Evolutionary conservation across 352 stramenopile genomes (phyloP).

Genomic region (Globisporangium carolinianum): DNA sequence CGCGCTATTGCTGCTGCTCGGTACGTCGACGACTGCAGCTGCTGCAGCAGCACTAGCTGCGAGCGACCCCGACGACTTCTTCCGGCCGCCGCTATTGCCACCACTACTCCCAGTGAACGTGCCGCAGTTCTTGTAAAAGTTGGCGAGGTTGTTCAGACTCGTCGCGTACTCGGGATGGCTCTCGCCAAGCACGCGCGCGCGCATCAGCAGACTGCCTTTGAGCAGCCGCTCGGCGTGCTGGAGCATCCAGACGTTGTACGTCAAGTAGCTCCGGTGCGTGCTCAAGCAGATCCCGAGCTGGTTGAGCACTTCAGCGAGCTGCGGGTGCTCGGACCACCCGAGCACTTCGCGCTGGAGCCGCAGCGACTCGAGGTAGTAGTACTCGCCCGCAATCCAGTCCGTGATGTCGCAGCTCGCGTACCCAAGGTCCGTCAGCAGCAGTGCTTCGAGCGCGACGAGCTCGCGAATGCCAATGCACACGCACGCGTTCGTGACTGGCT

Average conservation of each 20-base stretch:
- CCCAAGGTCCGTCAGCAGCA: conserved; percentile 67
- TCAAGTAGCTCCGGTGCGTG: conserved; percentile 57
- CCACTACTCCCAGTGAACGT: conserved; percentile 5
- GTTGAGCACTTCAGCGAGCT: conserved; percentile 77
- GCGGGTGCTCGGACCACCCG: conserved; percentile 62
- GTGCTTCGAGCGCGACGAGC: conserved; percentile 63
- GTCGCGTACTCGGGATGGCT: conserved; percentile 76
- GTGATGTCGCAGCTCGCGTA: conserved; percentile 75
- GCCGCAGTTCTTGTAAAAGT: conserved; percentile 78
- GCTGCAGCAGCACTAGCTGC: background rate
- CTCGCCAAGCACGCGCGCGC: conserved; percentile 60
- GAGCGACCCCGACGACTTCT: background rate
- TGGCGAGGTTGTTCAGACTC: conserved; percentile 78
- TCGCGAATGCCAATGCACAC: conserved; percentile 68
- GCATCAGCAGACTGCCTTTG: conserved; percentile 66
- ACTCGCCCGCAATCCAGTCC: conserved; percentile 69
- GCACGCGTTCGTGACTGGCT: conserved; percentile 30
- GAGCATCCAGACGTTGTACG: conserved; percentile 73
- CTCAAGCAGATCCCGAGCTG: conserved; percentile 76
- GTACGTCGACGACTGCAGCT: background rate
- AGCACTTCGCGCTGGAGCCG: conserved; percentile 75
- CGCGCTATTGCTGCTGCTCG: conserved; percentile 2
- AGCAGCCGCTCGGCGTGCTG: conserved; percentile 63
- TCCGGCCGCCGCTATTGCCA: conserved; percentile 8
- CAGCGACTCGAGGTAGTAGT: conserved; percentile 70